These are phyloP conservation scores for Mycena indigotica DNA, from an alignment of 768 basidiomycete species.

Conservation along the genomic window DNA sequence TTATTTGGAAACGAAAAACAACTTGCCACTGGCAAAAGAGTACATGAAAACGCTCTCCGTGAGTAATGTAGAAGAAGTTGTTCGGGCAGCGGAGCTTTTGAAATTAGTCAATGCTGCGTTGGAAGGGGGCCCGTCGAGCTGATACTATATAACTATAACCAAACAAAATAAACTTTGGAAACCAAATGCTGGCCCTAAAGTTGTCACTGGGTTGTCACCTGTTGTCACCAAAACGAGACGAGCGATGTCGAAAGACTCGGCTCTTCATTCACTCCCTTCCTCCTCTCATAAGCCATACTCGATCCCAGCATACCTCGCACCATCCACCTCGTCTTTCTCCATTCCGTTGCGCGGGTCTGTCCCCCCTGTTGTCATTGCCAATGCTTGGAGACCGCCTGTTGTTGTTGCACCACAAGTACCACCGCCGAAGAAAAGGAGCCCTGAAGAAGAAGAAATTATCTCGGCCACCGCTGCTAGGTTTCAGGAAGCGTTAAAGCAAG, in stretches of 20 bases:
- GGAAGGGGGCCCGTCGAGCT: too few relatives aligned
- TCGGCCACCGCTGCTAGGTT: constrained; percentile 54
- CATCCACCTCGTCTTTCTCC: constrained; percentile 24
- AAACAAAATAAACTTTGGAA: too few relatives aligned
- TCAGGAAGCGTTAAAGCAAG: constrained; percentile 55
- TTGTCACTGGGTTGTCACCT: too few relatives aligned
- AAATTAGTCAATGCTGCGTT: constrained; percentile 52
- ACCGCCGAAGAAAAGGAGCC: constrained; percentile 39
- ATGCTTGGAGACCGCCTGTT: neutral
- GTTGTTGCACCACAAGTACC: constrained; percentile 19
- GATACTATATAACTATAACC: too few relatives aligned
- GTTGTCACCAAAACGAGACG: constrained; percentile 41
- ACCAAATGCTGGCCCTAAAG: neutral
- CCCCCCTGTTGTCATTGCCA: too few relatives aligned
- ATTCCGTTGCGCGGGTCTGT: neutral
- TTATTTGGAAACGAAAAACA: constrained; percentile 65
- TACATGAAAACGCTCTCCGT: constrained; percentile 73
- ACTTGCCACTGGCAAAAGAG: constrained; percentile 69
- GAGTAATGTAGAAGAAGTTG: constrained; percentile 84
- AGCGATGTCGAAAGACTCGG: constrained; percentile 41
- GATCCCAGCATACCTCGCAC: constrained; percentile 25
- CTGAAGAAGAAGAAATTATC: constrained; percentile 55
- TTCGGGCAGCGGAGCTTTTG: constrained; percentile 69
- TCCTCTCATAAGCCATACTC: constrained; percentile 36
- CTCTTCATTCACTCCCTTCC: constrained; percentile 18